Evolutionary conservation across 176 grass and related monocot genomes (phyloP).

Genomic region (Melocanna baccifera): DNA sequence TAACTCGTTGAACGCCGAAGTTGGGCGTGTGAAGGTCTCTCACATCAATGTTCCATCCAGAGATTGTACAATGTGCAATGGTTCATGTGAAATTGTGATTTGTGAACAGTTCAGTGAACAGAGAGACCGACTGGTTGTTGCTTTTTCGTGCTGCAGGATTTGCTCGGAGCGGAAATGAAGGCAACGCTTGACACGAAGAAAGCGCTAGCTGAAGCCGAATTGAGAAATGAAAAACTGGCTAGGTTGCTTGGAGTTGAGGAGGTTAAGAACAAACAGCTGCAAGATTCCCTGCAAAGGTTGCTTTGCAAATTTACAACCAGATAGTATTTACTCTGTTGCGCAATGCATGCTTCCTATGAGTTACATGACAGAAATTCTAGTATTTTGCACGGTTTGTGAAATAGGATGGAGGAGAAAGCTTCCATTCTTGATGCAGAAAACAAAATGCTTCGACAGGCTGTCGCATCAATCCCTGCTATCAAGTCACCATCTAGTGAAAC

Average conservation of each 20-base stretch:
- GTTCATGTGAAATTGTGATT: neutral
- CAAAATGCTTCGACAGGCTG: conserved; percentile 46
- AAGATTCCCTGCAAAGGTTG: conserved; percentile 50
- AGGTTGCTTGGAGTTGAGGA: conserved; percentile 47
- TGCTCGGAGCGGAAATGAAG: conserved; percentile 45
- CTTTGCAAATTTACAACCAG: neutral
- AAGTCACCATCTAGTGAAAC: conserved; percentile 21
- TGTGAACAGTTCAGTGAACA: neutral
- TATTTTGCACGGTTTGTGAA: neutral
- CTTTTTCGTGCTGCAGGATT: conserved; percentile 39
- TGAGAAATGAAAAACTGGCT: conserved; percentile 44
- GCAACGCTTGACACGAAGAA: conserved; percentile 34
- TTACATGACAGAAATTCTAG: neutral
- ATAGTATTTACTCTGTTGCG: neutral
- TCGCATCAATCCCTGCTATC: conserved; percentile 16
- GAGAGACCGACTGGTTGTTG: neutral
- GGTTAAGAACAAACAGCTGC: conserved; percentile 41
- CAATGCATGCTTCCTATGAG: neutral
- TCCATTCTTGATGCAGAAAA: conserved; percentile 54
- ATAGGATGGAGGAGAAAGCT: conserved; percentile 58
- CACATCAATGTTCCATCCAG: neutral
- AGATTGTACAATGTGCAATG: conserved; percentile 16
- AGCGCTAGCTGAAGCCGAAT: conserved; percentile 33
- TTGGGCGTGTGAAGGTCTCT: conserved; percentile 52
- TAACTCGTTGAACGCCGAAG: conserved; percentile 23